These are phyloP conservation scores for Phytophthora citricola DNA, from an alignment of 352 stramenopile species.

Conservation along the genomic window DNA sequence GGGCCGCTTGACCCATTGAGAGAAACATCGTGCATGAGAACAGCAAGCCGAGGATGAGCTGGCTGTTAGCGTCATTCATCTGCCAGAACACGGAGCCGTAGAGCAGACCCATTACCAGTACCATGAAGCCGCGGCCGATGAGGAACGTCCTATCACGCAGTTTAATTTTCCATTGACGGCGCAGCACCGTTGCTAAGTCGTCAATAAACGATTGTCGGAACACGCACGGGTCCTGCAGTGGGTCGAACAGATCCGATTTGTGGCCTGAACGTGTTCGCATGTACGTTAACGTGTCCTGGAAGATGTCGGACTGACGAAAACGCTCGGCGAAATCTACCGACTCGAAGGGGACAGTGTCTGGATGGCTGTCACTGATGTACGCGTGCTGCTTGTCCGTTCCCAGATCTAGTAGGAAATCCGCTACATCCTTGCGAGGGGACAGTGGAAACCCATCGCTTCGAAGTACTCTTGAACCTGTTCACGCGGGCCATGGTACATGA, in stretches of 20 bases:
- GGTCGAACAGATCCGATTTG: constrained; percentile 22
- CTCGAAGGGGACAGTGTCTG: constrained; percentile 29
- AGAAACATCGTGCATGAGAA: constrained; percentile 92
- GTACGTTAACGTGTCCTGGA: constrained; percentile 51
- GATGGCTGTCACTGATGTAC: constrained; percentile 36
- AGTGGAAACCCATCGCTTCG: constrained; percentile 50
- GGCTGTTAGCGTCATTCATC: constrained; percentile 55
- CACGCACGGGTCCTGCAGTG: constrained; percentile 24
- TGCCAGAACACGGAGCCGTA: constrained; percentile 77
- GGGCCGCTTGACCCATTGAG: constrained; percentile 77
- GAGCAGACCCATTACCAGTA: constrained; percentile 67
- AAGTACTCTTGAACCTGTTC: constrained; percentile 55
- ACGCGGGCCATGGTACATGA: constrained; percentile 81
- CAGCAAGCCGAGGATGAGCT: constrained; percentile 83
- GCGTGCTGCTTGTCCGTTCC: constrained; percentile 58
- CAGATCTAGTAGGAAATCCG: constrained; percentile 63
- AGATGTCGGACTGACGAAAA: constrained; percentile 62
- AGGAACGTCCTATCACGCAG: constrained; percentile 60
- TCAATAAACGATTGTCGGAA: constrained; percentile 65
- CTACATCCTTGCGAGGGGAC: constrained; percentile 57
- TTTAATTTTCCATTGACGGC: constrained; percentile 77
- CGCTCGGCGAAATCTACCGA: constrained; percentile 53
- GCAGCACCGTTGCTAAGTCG: constrained; percentile 51
- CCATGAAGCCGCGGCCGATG: constrained; percentile 54
- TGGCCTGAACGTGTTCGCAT: constrained; percentile 33